phyloP scores from a whole-genome alignment of 2,329 filamentous ascomycete genomes.

The Penicillium olsonii region DNA sequence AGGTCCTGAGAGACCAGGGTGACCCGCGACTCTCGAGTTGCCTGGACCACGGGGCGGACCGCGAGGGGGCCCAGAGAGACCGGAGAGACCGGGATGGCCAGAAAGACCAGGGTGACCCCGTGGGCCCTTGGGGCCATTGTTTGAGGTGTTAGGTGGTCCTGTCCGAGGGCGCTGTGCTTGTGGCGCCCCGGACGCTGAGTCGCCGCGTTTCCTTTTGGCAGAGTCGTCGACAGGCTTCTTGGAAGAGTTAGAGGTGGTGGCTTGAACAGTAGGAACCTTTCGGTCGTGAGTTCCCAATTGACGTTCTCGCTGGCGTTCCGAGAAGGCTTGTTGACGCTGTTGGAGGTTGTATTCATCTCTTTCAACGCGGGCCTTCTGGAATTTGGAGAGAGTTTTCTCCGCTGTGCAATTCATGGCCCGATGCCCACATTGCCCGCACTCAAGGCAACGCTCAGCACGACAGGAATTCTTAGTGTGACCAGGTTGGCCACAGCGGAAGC shows the following conservation, averaged over 20 bases:
- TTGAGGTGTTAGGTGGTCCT: constrained; percentile 23
- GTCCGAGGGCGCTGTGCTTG: constrained; percentile 32
- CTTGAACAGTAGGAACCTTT: constrained; percentile 44
- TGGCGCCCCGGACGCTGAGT: constrained; percentile 24
- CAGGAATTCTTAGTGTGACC: constrained; percentile 44
- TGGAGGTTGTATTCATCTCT: constrained; percentile 41
- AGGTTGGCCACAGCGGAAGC: constrained; percentile 43
- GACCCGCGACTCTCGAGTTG: not conserved
- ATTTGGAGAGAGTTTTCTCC: constrained; percentile 36
- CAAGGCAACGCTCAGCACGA: constrained; percentile 42
- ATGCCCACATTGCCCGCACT: constrained; percentile 50
- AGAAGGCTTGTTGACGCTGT: constrained; percentile 33
- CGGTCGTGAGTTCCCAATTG: constrained; percentile 49
- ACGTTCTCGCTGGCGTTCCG: constrained; percentile 41
- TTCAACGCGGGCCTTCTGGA: constrained; percentile 37
- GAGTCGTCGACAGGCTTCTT: constrained; percentile 14
- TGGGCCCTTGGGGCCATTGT: constrained; percentile 24
- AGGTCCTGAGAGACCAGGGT: not conserved
- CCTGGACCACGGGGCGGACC: not conserved
- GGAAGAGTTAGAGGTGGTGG: constrained; percentile 24
- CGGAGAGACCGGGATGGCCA: constrained; percentile 3
- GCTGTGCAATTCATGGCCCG: constrained; percentile 35
- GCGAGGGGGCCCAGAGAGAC: constrained; percentile 1
- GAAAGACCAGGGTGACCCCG: not conserved
- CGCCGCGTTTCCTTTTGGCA: constrained; percentile 38